Base-by-base conservation (phyloP, 1,139 yeast genomes). In the Sugiyamaella pinicola region DNA sequence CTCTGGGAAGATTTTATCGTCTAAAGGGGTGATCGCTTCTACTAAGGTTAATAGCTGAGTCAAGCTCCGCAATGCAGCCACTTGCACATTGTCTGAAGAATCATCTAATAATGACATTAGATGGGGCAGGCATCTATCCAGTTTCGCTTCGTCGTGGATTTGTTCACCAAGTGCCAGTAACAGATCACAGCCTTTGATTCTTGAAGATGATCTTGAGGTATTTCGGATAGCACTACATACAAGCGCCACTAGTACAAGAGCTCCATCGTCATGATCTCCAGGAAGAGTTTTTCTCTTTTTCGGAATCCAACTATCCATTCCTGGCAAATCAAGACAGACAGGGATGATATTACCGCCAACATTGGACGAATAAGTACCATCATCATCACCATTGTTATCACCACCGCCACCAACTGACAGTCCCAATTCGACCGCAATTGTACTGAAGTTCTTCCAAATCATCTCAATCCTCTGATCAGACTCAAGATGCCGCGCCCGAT, bases 91-190 rank as follows among this genome's bases (percentile, higher is more conserved):
- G 1, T 75, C 75, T 31, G 78, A 74, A 0, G 76, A 70, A 57
- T 81, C 86, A 48, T 80, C 82, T 17, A 83, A 66, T 55, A 83
- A 72, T 7, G 78, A 66, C 33, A 87, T 79, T 31, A 93, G 69
- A 64, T 85, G 88, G 0, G 99, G 98, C 19, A 93, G 67, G 29
- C 93, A 83, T 44, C 97, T 73, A 66, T 93, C 98, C 44, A 93
- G 73, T 64, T 90, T 91, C 18, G 85, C 85, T 54, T 87, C 96
- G 64, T 93, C 98, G 39, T 81, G 80, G 2, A 89, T 74, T 55
- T 83, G 78, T 64, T 88, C 96, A 0, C 95, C 82, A 13, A 93
- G 74, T 0, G 89, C 89, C 10, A 89, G 67, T 2, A 93, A 78
- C 52, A 91, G 69, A 62, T 90, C 95, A 60, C 95, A 78, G 0